A percentile compares a stretch with the other conserved stretches of the same genome.
Conservation (phyloP, 805 yeast species). For the Tetrapisispora arboricola region DNA sequence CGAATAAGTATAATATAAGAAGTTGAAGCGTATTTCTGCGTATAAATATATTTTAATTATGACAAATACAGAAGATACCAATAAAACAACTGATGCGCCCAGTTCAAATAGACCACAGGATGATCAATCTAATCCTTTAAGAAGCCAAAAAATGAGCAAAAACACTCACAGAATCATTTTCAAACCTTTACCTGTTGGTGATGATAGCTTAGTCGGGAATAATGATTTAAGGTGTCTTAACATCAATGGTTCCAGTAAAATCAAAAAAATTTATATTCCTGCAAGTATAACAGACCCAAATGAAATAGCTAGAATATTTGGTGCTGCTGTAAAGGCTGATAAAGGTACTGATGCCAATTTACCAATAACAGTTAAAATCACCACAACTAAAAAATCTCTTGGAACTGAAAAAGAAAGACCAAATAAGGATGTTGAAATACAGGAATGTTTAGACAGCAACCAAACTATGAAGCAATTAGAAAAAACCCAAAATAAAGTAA, state of each 20-base stretch:
- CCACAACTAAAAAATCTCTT: background rate
- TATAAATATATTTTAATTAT: background rate
- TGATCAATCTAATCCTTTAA: background rate
- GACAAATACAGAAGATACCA: background rate
- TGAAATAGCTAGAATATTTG: constrained; percentile 1
- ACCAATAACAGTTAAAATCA: background rate
- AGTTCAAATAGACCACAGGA: background rate
- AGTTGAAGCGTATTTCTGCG: too few species aligned
- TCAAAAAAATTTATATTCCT: constrained; percentile 2
- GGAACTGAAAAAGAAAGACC: background rate
- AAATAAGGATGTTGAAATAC: too few species aligned
- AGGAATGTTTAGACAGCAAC: too few species aligned
- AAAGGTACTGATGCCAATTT: background rate
- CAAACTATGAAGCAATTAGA: too few species aligned
- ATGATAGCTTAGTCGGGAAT: background rate
- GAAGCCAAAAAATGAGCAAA: background rate
- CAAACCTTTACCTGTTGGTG: constrained; percentile 1
- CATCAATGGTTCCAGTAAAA: background rate
- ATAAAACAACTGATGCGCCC: background rate
- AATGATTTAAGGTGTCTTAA: background rate
- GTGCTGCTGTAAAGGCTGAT: constrained; percentile 6
- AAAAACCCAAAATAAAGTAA: background rate
- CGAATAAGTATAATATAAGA: too few species aligned
- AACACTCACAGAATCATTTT: background rate
- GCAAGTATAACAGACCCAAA: constrained; percentile 2